Conservation (phyloP, 169 alveolate genomes). For the Plasmodium berghei region DNA sequence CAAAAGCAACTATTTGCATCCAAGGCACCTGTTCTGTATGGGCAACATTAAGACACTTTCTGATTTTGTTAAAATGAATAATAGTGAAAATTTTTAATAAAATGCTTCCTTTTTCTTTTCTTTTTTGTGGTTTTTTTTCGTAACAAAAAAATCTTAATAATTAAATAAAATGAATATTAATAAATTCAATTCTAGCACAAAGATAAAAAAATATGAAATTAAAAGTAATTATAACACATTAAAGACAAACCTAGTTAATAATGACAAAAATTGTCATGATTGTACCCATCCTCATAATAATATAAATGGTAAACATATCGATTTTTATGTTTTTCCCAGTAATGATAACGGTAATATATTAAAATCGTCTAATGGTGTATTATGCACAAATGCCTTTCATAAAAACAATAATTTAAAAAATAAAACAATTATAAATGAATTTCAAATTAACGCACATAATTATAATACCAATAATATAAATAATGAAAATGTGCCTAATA, state of each 20-base stretch:
- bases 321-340: slow-evolving; percentile 4
- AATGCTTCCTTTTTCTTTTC: slow-evolving; percentile 19
- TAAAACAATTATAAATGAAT: neutral
- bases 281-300: slow-evolving; percentile 42
- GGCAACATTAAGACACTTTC: neutral
- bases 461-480: neutral
- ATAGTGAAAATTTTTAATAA: slow-evolving; percentile 6
- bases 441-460: slow-evolving; percentile 6
- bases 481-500: neutral
- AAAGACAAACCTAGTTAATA: neutral
- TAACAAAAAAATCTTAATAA: slow-evolving; percentile 24
- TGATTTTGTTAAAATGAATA: slow-evolving; percentile 3
- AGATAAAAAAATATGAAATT: slow-evolving; percentile 13
- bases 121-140: slow-evolving; percentile 10
- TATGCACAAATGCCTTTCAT: neutral
- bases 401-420: neutral
- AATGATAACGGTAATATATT: slow-evolving; percentile 15
- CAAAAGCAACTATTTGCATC: slow-evolving; percentile 23
- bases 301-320: slow-evolving; percentile 13
- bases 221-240: slow-evolving; percentile 18
- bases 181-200: slow-evolving; percentile 18
- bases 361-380: slow-evolving; percentile 13
- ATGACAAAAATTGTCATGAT: slow-evolving; percentile 16
- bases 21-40: too few relatives aligned
- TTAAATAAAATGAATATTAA: slow-evolving; percentile 42